Evolutionary conservation across 257 asterid genomes (phyloP), one percentile per base, ranked within the genome.

Genomic region (Solanum rostratum): DNA sequence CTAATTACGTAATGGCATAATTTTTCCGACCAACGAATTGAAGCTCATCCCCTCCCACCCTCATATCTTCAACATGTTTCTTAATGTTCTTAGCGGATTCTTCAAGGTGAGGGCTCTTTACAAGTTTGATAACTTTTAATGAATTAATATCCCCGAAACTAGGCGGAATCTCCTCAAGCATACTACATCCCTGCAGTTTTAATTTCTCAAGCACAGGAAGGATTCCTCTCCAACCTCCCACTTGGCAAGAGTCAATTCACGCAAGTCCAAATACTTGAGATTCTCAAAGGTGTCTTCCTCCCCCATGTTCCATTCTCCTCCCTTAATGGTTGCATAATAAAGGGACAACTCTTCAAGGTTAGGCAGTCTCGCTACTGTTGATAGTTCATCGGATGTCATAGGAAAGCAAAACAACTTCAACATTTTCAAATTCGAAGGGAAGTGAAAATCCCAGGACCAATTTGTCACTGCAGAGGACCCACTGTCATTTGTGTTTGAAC

Each of bases 101-200:
- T 10, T 4, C 10, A 19, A 19, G 52, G 4, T 39, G 52, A 19
- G 18, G 52, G 29, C 18, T 39, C 0, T 4, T 2, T 11, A 0
- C 0, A 39, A 66, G 10, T 19, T 19, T 2, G 30, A 69, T 69
- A 39, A 10, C 0, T 39, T 69, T 69, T 0, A 19, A 2, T 19
- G 29, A 37, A 5, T 0, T 1, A 39, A 69, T 37, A 39, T 69
- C 52, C 0, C 30, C 19, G 0, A 69, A 69, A 69, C 30, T 39
- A 19, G 52, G 1, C 0, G 79, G 79, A 69, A 69, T 69, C 52
- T 69, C 29, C 30, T 10, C 29, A 69, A 69, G 18, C 0, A 1
- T 0, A 19, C 0, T 0, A 69, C 79, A 69, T 4, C 5, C 0
- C 10, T 0, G 0, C 79, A 69, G 11, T 19, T 0, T 0, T 69